phyloP scores from a whole-genome alignment of 768 basidiomycete species.

The Kwoniella botswanensis region DNA sequence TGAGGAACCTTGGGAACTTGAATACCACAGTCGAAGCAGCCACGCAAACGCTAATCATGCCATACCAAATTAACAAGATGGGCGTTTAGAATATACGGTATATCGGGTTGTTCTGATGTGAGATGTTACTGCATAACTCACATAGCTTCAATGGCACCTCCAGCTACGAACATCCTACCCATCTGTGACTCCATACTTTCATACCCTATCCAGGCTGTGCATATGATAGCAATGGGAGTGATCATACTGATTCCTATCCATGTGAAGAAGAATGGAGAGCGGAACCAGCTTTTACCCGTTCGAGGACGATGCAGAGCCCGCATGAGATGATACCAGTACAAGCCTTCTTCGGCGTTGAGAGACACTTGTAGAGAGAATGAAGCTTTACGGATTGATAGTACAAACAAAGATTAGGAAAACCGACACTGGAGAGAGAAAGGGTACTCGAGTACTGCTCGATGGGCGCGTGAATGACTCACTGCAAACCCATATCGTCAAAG shows the following conservation, averaged over 20 bases:
- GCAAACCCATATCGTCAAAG: slow-evolving; percentile 34
- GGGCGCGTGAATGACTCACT: slow-evolving; percentile 17
- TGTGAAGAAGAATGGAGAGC: slow-evolving; percentile 34
- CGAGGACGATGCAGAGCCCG: slow-evolving; percentile 36
- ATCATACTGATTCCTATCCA: slow-evolving; percentile 37
- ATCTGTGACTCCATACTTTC: slow-evolving; percentile 24
- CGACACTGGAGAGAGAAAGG: neutral
- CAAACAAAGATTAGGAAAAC: neutral
- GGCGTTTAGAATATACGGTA: too few species aligned
- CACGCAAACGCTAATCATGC: slow-evolving; percentile 25
- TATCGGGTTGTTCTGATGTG: too few species aligned
- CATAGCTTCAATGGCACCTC: slow-evolving; percentile 35
- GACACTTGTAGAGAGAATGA: slow-evolving; percentile 35
- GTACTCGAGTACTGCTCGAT: too few species aligned
- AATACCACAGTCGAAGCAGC: slow-evolving; percentile 32
- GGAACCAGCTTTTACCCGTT: slow-evolving; percentile 32
- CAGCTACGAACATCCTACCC: slow-evolving; percentile 27
- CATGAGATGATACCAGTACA: slow-evolving; percentile 51
- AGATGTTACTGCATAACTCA: slow-evolving; percentile 17
- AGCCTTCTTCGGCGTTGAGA: slow-evolving; percentile 42
- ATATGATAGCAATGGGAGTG: slow-evolving; percentile 9
- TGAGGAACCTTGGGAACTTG: slow-evolving; percentile 42
- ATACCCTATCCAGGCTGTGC: slow-evolving; percentile 23
- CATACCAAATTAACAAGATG: neutral
- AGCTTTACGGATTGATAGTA: slow-evolving; percentile 4